Evolutionary conservation across 345 rosid genomes (phyloP).

Genomic region (Acer yangbiense): DNA sequence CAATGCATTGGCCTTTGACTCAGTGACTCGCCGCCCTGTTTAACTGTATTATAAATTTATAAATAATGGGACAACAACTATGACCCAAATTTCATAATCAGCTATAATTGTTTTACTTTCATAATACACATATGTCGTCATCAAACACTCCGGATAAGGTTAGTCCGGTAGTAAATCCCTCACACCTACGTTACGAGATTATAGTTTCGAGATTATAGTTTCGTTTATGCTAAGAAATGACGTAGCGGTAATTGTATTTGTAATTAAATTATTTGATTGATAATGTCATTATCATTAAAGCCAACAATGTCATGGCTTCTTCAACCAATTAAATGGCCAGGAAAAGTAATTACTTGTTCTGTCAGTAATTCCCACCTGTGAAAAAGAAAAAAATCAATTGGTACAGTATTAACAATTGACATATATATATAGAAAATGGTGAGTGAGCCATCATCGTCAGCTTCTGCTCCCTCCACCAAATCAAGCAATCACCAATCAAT

Average conservation of each 20-base stretch:
- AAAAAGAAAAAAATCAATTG: too few relatives aligned
- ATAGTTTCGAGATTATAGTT: too few relatives aligned
- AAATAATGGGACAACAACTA: neutral
- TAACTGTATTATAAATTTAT: neutral
- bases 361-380: conserved; percentile 13
- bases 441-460: conserved; percentile 33
- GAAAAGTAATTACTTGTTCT: conserved; percentile 10
- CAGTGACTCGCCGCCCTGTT: neutral
- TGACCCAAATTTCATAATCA: neutral
- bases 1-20: neutral
- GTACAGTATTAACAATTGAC: too few relatives aligned
- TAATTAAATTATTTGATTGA: neutral
- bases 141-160: too few relatives aligned
- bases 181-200: too few relatives aligned
- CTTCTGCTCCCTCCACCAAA: conserved; percentile 11
- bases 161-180: too few relatives aligned
- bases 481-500: conserved; percentile 5
- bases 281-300: neutral
- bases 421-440: conserved; percentile 18
- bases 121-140: too few relatives aligned
- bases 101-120: too few relatives aligned
- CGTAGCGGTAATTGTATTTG: neutral
- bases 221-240: too few relatives aligned
- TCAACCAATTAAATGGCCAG: neutral
- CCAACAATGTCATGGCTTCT: neutral